A percentile compares a stretch with the other conserved stretches of the same genome.
Conservation (phyloP, 306 rosid species). For the Casuarina cunninghamiana region DNA sequence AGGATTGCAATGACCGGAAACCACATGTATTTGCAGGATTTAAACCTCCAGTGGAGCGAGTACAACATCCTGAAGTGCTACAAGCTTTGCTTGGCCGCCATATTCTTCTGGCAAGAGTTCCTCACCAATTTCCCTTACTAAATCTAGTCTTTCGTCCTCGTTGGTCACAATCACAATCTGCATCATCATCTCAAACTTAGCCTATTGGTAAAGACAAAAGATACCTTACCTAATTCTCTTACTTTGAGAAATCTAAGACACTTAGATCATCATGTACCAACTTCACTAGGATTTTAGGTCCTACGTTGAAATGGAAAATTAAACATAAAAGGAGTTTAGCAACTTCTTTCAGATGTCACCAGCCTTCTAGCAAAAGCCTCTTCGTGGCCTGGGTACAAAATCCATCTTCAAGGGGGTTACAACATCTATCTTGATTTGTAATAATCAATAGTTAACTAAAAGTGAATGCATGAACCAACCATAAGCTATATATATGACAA, state of each 20-base stretch:
- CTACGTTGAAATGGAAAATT: background rate
- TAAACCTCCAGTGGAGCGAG: slow-evolving; percentile 41
- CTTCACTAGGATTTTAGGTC: background rate
- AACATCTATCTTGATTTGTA: background rate
- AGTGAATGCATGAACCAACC: background rate
- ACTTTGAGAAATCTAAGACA: background rate
- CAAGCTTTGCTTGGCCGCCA: slow-evolving; percentile 76
- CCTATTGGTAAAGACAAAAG: background rate
- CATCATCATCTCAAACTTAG: slow-evolving; percentile 34
- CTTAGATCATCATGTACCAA: background rate
- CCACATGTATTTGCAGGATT: slow-evolving; percentile 11
- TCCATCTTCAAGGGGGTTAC: background rate
- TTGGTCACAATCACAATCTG: slow-evolving; percentile 76
- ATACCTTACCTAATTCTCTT: background rate
- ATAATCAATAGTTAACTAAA: background rate
- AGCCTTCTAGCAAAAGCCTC: background rate
- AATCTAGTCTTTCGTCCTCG: slow-evolving; percentile 56
- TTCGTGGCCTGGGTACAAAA: background rate
- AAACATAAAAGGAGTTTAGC: background rate
- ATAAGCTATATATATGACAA: background rate
- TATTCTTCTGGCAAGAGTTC: slow-evolving; percentile 75
- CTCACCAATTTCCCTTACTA: slow-evolving; percentile 71
- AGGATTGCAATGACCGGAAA: background rate
- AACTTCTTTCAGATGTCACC: background rate
- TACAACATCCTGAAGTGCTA: slow-evolving; percentile 61